Evolutionary conservation across 1,284 basidiomycete genomes (phyloP), one percentile per base, ranked within the genome.

Genomic region (Pseudozyma tsukubaensis): DNA sequence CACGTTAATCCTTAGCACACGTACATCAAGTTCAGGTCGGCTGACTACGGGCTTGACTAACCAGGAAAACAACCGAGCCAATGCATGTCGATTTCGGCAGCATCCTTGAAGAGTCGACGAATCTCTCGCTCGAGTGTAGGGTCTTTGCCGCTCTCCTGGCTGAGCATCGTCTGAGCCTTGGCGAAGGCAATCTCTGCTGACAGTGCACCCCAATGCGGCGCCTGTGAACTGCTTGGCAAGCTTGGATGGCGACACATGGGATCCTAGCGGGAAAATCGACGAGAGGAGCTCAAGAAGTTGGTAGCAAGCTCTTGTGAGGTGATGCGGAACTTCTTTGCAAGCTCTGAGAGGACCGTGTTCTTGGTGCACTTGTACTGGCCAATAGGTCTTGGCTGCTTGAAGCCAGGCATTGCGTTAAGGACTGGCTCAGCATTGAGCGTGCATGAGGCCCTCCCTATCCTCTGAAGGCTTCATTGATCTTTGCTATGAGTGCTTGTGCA

Each of bases 91-190:
- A 99, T 87, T n/a, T 89, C 86, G 5, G 92, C 95, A 71, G 91
- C 89, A 9, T 88, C 87, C 79, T 90, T 91, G 87, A 96, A 95
- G 32, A 90, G 85, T 54, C 90, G 88, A 55, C 96, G 90, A 43
- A 94, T 90, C 71, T 91, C 89, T 72, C 91, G 90, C 58, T 94
- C 89, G 48, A 99, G 88, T 18, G 94, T 87, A 10, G 96, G 97
- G 83, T 99, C 95, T 80, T 92, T 94, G 24, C 94, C 92, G 19
- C 99, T 89, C 85, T 99, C 97, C 1, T 92, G 93, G 12, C 92
- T 89, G 40, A 98, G 86, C 67, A 99, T 91, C 87, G 92, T 89
- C 60, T 93, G 90, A 9, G 95, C 93, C 34, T 76, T 67, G 18
- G 78, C 67, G 6, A 83, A 63, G 3, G 72, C 79, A 5, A 68